These are phyloP conservation scores for Penicillium thymicola DNA, from an alignment of 2,329 filamentous ascomycete genomes.

Conservation along the genomic window DNA sequence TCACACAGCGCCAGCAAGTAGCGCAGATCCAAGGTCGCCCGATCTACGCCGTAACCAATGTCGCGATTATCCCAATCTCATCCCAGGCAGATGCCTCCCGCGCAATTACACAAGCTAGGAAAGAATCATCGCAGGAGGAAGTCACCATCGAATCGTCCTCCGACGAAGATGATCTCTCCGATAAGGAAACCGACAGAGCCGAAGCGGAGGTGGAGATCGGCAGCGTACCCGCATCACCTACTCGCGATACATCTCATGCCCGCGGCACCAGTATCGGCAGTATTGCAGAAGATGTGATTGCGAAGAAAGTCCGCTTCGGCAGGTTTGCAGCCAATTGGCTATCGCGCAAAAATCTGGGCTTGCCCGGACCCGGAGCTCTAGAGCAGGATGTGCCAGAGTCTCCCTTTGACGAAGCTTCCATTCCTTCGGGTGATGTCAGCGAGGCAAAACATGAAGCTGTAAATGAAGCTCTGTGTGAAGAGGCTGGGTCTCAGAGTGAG, in stretches of 20 bases:
- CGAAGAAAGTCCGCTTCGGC: conserved; percentile 77
- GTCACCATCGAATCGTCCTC: conserved; percentile 31
- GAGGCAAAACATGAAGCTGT: conserved; percentile 11
- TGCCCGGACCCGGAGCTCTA: conserved; percentile 68
- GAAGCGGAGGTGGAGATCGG: conserved; percentile 28
- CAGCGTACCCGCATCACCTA: conserved; percentile 28
- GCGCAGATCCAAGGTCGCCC: conserved; percentile 79
- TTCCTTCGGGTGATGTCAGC: conserved; percentile 3
- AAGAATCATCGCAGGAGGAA: conserved; percentile 42
- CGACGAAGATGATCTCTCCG: conserved; percentile 26
- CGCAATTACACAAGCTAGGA: conserved; percentile 64
- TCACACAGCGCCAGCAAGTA: conserved; percentile 81
- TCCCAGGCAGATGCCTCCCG: conserved; percentile 70
- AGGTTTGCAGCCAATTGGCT: conserved; percentile 91
- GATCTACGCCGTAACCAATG: conserved; percentile 82
- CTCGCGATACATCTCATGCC: conserved; percentile 22
- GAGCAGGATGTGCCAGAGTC: conserved; percentile 42
- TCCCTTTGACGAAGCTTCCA: conserved; percentile 25
- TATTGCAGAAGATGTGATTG: conserved; percentile 85
- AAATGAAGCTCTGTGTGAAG: conserved; percentile 5
- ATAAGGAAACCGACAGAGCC: conserved; percentile 28
- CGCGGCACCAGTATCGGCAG: conserved; percentile 48
- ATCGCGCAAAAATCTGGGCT: conserved; percentile 75
- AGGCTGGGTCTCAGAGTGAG: conserved; percentile 7
- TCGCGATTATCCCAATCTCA: conserved; percentile 82